Percentiles rank a stretch among this genome's conserved stretches.
These are phyloP conservation scores for Pythium periplocum DNA, from an alignment of 352 stramenopile species.

Conservation along the genomic window DNA sequence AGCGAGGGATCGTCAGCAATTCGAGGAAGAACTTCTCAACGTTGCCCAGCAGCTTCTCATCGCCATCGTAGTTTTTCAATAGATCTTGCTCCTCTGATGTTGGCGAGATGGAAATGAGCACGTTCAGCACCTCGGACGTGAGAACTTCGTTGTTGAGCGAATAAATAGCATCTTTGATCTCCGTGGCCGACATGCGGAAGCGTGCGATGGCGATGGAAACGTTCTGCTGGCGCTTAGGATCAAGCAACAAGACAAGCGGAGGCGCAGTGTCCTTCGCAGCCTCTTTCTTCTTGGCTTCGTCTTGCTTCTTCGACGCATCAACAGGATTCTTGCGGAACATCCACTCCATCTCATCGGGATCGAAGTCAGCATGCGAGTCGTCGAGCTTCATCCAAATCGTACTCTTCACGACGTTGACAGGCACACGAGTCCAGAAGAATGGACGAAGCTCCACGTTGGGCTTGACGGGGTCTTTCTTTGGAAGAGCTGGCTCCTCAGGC, in stretches of 20 bases:
- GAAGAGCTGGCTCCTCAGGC: conserved; percentile 56
- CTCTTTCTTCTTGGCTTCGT: conserved; percentile 78
- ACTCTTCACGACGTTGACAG: conserved; percentile 82
- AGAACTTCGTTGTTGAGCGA: conserved; percentile 65
- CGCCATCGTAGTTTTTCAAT: conserved; percentile 89
- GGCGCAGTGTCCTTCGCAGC: conserved; percentile 36
- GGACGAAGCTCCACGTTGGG: conserved; percentile 83
- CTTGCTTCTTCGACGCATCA: conserved; percentile 57
- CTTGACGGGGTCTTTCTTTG: conserved; percentile 85
- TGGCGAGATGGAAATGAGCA: conserved; percentile 85
- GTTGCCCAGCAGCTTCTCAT: conserved; percentile 78
- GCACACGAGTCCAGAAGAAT: conserved; percentile 87
- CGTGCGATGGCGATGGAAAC: conserved; percentile 96
- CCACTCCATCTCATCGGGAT: conserved; percentile 84
- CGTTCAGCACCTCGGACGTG: conserved; percentile 80
- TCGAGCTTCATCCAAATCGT: conserved; percentile 85
- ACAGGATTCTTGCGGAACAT: conserved; percentile 83
- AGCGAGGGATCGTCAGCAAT: conserved; percentile 78
- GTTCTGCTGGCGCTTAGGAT: conserved; percentile 96
- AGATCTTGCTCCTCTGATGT: conserved; percentile 88
- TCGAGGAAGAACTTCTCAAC: conserved; percentile 88
- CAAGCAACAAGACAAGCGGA: conserved; percentile 87
- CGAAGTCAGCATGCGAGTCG: conserved; percentile 57
- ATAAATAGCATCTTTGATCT: conserved; percentile 86
- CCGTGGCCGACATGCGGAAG: conserved; percentile 89